Conservation (phyloP, 495 filamentous ascomycete genomes). For the Neurospora sp. region DNA sequence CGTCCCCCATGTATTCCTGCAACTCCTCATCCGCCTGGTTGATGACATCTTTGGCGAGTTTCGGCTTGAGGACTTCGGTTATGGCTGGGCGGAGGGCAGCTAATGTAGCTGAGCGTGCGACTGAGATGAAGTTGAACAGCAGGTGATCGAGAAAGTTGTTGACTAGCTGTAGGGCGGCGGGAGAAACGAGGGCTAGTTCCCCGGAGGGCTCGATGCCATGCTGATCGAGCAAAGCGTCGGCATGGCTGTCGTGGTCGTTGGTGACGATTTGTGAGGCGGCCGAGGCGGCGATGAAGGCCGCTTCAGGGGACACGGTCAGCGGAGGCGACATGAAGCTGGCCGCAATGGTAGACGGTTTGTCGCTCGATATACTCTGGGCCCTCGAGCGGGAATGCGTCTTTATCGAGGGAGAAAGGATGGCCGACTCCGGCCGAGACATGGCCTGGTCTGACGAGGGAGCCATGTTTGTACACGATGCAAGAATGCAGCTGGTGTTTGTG, state of each 20-base stretch:
- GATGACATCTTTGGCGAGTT: conserved; percentile 80
- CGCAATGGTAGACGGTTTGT: conserved; percentile 39
- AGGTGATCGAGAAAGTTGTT: conserved; percentile 94
- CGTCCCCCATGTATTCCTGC: conserved; percentile 71
- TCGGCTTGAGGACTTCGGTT: conserved; percentile 75
- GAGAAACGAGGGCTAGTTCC: conserved; percentile 64
- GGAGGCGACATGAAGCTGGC: conserved; percentile 50
- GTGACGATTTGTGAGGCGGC: conserved; percentile 89
- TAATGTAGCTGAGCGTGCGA: conserved; percentile 74
- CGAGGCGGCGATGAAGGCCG: conserved; percentile 80
- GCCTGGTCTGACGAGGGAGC: conserved; percentile 23
- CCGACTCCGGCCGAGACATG: conserved; percentile 32
- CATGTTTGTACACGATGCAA: conserved; percentile 5
- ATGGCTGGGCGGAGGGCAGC: conserved; percentile 71
- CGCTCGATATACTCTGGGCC: conserved; percentile 46
- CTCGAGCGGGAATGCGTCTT: conserved; percentile 29
- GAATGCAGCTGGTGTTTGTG: not conserved
- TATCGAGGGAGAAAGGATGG: conserved; percentile 26
- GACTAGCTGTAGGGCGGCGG: conserved; percentile 64
- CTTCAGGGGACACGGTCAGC: conserved; percentile 59
- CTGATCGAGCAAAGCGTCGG: conserved; percentile 54
- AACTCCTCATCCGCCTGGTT: conserved; percentile 85
- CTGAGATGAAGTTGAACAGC: conserved; percentile 74
- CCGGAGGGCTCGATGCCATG: conserved; percentile 51
- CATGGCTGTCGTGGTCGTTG: conserved; percentile 69